Evolutionary conservation across 2,329 filamentous ascomycete species (phyloP).

Genomic region (Claviceps purpurea): DNA sequence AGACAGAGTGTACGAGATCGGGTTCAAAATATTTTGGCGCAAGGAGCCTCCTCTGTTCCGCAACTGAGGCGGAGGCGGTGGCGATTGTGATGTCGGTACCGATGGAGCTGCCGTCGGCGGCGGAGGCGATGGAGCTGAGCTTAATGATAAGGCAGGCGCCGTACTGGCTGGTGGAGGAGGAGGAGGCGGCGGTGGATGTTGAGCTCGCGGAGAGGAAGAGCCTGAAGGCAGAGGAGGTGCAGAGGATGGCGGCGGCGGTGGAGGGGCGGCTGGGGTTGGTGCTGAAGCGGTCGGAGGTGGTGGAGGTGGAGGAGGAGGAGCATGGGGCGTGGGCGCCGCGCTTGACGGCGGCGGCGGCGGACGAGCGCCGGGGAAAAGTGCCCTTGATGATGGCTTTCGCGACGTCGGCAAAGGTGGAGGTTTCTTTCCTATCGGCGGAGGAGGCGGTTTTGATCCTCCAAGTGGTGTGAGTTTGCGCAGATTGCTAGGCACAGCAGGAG

Average conservation of each 20-base stretch:
- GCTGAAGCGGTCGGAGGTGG: conserved; percentile 30
- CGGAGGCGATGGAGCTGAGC: conserved; percentile 17
- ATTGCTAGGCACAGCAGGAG: conserved; percentile 44
- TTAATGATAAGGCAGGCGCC: conserved; percentile 21
- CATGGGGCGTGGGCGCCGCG: conserved; percentile 25
- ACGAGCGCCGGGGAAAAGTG: conserved; percentile 18
- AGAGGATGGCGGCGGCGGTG: conserved; percentile 21
- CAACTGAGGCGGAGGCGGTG: conserved; percentile 23
- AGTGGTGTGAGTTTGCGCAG: conserved; percentile 43
- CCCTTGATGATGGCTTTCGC: conserved; percentile 38
- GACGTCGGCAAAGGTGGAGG: conserved; percentile 48
- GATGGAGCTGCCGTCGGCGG: conserved; percentile 13
- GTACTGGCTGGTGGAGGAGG: conserved; percentile 23
- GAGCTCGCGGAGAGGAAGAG: conserved; percentile 27
- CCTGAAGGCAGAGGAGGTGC: conserved; percentile 5
- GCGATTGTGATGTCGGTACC: conserved; percentile 24
- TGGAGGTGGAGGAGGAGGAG: conserved; percentile 21
- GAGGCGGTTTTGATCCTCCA: conserved; percentile 35
- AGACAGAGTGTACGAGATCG: conserved; percentile 61
- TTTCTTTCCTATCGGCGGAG: conserved; percentile 68
- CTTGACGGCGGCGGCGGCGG: conserved; percentile 23
- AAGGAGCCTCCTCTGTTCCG: conserved; percentile 33
- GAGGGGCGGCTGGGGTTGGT: conserved; percentile 25
- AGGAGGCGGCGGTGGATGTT: conserved; percentile 15
- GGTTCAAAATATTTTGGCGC: conserved; percentile 54